These are phyloP conservation scores for Solanum rostratum DNA, from an alignment of 257 asterid species.

Conservation along the genomic window DNA sequence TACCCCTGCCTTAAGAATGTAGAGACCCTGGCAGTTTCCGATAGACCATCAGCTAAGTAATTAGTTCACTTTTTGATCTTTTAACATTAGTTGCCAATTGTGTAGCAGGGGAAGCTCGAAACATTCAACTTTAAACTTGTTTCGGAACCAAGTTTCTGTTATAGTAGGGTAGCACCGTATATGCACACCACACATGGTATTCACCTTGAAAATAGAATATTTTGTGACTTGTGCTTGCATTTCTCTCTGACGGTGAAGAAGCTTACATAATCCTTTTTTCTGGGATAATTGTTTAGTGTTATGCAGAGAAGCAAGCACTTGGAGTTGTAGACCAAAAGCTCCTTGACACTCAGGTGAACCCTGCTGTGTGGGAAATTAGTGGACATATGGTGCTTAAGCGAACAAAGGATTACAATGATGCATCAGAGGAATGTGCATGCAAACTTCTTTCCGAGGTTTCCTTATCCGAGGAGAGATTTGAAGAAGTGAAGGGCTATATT, in stretches of 20 bases:
- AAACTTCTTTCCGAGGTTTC: constrained; percentile 60
- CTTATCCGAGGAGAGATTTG: constrained; percentile 35
- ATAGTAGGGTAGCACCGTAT: background rate
- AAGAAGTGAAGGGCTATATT: constrained; percentile 22
- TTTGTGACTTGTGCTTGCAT: background rate
- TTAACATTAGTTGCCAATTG: background rate
- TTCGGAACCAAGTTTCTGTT: background rate
- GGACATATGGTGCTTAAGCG: constrained; percentile 70
- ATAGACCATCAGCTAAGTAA: background rate
- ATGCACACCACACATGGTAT: background rate
- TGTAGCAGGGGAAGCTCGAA: background rate
- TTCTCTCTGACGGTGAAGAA: background rate
- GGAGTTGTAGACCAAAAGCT: constrained; percentile 48
- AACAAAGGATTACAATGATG: constrained; percentile 46
- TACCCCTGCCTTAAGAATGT: background rate
- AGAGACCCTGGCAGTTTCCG: background rate
- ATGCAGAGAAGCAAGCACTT: constrained; percentile 58
- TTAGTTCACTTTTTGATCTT: background rate
- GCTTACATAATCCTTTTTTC: background rate
- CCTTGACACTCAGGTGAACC: constrained; percentile 61
- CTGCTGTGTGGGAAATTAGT: constrained; percentile 74
- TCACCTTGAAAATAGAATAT: background rate
- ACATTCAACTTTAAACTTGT: background rate
- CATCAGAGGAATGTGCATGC: constrained; percentile 51
- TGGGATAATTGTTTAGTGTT: constrained; percentile 28